Base-by-base conservation (phyloP, 352 stramenopile genomes). In the Phytophthora ohioensis region DNA sequence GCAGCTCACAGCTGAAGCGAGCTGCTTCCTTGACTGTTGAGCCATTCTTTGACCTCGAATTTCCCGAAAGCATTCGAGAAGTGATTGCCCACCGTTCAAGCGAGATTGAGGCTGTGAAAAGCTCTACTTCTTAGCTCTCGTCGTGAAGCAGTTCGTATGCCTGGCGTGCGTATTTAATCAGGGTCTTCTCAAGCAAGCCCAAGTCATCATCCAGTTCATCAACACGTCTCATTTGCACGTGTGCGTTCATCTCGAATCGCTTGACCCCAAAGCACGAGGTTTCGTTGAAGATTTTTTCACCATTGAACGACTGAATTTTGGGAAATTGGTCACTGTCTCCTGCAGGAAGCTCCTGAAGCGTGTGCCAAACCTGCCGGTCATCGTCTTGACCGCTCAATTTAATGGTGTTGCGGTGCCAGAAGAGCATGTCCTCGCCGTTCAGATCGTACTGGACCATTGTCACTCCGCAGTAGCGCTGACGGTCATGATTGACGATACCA, bases 261-360 rank as follows among this genome's bases (percentile, higher is more conserved):
- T 88, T 92, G 12, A 90, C 57, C 8, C 85, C 85, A 47, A 92
- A 92, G 58, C 82, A 91, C 12, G 85, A 91, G 10, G 74, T 83
- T 68, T 91, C 66, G 35, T 89, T 89, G 57, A 92, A 92, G 3
- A 92, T 60, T 46, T 76, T 83, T 2, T 78, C 51, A 30, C 84
- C 82, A 36, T 81, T 91, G 45, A 84, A 92, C 7, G 82, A 91
- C 45, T 82, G 71, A 21, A 92, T 81, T 41, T 67, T 77, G 9
- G 80, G 75, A 5, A 71, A 54, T 15, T 21, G 27, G 6, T 55
- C n/a, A 3, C 21, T 53, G 36, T 69, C 54, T 43, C 75, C 75
- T 43, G 36, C 31, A 27, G 57, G 10, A 31, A 84, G 72, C 48
- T 91, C 78, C 67, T 92, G 80, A 30, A 91, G 48, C 17, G 48